Evolutionary conservation across 75 land plant species (phyloP).

Genomic region (Pseudotsuga menziesii): DNA sequence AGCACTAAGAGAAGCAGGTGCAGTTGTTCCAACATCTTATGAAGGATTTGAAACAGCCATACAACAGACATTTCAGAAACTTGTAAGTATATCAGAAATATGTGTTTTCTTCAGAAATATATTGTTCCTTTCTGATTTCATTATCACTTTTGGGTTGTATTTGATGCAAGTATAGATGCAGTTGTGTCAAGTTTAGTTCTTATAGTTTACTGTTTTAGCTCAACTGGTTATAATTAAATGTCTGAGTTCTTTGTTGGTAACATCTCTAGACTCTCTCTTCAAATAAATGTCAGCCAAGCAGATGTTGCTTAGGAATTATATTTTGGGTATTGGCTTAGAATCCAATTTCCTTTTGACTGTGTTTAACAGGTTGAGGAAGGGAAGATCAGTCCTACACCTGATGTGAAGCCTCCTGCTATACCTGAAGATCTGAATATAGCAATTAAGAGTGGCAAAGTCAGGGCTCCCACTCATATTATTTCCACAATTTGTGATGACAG

Average conservation of each 20-base stretch:
- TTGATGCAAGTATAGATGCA: neutral
- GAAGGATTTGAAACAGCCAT: slow-evolving; percentile 80
- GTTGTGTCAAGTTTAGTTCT: neutral
- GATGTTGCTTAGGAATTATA: neutral
- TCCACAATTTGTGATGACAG: slow-evolving; percentile 88
- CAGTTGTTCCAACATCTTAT: slow-evolving; percentile 90
- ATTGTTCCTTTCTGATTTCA: neutral
- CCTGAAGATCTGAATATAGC: slow-evolving; percentile 93
- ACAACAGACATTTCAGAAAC: slow-evolving; percentile 68
- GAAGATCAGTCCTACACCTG: slow-evolving; percentile 60
- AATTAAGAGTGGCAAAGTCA: slow-evolving; percentile 94
- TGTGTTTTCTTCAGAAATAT: neutral
- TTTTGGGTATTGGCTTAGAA: neutral
- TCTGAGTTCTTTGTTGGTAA: neutral
- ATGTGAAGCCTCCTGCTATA: slow-evolving; percentile 77
- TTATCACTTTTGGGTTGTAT: neutral
- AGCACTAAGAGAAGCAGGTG: slow-evolving; percentile 84
- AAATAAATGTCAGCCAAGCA: neutral
- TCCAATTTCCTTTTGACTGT: neutral
- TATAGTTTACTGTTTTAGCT: neutral
- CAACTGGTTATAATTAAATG: neutral
- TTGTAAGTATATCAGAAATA: slow-evolving; percentile 39
- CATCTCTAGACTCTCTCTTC: neutral
- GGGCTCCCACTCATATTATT: slow-evolving; percentile 96
- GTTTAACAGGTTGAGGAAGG: slow-evolving; percentile 60